Base-by-base conservation (phyloP, 306 rosid species). In the Prunus mira region DNA sequence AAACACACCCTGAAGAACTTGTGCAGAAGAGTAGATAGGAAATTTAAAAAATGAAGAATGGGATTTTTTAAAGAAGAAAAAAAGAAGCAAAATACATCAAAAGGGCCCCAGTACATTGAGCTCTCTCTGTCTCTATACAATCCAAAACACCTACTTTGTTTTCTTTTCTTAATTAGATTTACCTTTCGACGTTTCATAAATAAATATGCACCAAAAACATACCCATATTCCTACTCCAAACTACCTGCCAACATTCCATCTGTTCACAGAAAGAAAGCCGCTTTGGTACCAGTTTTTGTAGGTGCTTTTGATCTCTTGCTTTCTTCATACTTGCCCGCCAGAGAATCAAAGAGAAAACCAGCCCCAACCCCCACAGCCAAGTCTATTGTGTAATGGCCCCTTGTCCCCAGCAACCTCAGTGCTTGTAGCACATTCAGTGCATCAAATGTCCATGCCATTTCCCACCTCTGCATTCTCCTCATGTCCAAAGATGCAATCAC, bases 341-440 rank as follows among this genome's bases (percentile, higher is more conserved):
- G 84, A 45, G 84, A 80, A 74, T 92, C 98, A 74, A 92, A 94
- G 6, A 94, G 88, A 79, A 90, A 67, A 4, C 98, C 98, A 70
- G 98, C 98, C 25, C 98, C 98, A 5, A 92, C 82, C 0, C 98
- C 98, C 3, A 79, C 98, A 0, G 93, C 96, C 79, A 92, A 85
- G 77, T 94, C 97, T 25, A 94, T 94, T 0, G 96, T 94, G 67
- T 92, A 94, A 61, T 95, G 98, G 30, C 98, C 98, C 85, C 98
- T 85, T 0, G 97, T 86, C 9, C 95, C 96, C 17, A 95, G 75
- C 80, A 94, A 77, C 76, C 98, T 89, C 74, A 90, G 83, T 1
- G 87, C 72, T 46, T 92, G 97, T 12, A 94, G 88, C 68, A 85
- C 66, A 78, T 94, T 95, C 18, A 95, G 83, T 7, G 75, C 72